Evolutionary conservation across 257 asterid genomes (phyloP).

Genomic region (Haberlea rhodopensis): DNA sequence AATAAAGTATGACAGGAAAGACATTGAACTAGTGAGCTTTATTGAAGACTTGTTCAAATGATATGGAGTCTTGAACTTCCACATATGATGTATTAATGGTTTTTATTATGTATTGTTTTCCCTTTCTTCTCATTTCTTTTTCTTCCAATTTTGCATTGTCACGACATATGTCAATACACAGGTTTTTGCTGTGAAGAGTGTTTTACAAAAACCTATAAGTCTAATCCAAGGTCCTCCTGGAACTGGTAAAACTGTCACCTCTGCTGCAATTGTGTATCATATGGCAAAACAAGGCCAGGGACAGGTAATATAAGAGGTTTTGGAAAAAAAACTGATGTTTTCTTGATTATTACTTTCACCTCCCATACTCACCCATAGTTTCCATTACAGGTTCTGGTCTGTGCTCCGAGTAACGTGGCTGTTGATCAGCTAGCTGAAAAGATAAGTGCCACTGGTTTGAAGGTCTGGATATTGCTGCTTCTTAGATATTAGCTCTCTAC

Average conservation of each 20-base stretch:
- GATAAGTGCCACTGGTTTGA: slow-evolving; percentile 95
- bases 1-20: neutral
- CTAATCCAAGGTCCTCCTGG: slow-evolving; percentile 99
- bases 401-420: slow-evolving; percentile 99
- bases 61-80: neutral
- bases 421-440: slow-evolving; percentile 99
- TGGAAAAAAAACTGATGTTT: slow-evolving; percentile 11
- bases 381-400: slow-evolving; percentile 78
- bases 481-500: slow-evolving; percentile 12
- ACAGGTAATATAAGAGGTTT: slow-evolving; percentile 46
- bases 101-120: slow-evolving; percentile 6
- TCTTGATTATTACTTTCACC: neutral
- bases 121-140: neutral
- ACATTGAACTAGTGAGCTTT: neutral
- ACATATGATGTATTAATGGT: slow-evolving; percentile 8
- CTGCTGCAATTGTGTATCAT: slow-evolving; percentile 97
- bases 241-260: slow-evolving; percentile 97
- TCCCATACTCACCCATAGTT: slow-evolving; percentile 20
- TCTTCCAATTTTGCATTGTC: neutral
- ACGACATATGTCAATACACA: slow-evolving; percentile 29
- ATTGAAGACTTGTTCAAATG: slow-evolving; percentile 1
- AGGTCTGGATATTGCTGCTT: slow-evolving; percentile 50
- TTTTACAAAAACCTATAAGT: slow-evolving; percentile 94
- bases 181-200: slow-evolving; percentile 99
- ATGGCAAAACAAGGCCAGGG: slow-evolving; percentile 99